These are phyloP conservation scores for Apium graveolens DNA, from an alignment of 129 eudicot genomes.

Conservation along the genomic window DNA sequence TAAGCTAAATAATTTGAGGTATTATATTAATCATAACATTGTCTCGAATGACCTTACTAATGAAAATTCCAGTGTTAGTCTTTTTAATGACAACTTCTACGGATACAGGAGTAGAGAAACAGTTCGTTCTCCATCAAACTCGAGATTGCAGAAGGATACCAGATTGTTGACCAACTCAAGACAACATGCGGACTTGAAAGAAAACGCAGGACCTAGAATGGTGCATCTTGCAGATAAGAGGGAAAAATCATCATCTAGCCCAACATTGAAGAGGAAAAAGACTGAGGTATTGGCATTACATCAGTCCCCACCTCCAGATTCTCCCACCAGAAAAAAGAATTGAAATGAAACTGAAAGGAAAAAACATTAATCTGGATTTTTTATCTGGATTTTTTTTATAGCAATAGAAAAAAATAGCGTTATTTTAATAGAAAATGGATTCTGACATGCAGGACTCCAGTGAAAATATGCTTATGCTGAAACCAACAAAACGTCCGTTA, in stretches of 20 bases:
- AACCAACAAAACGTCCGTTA: constrained; percentile 52
- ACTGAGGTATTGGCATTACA: constrained; percentile 43
- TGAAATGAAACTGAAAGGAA: not conserved
- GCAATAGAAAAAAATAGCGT: not conserved
- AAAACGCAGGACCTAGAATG: constrained; percentile 17
- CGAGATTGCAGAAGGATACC: constrained; percentile 22
- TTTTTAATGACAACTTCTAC: constrained; percentile 1
- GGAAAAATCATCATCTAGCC: constrained; percentile 35
- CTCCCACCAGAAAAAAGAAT: not conserved
- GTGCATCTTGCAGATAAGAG: constrained; percentile 21
- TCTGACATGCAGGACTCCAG: constrained; percentile 35
- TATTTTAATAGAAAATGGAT: not conserved
- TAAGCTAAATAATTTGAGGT: constrained; percentile 38
- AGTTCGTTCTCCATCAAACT: constrained; percentile 24
- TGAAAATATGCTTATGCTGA: constrained; percentile 24
- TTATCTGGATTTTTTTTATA: not conserved
- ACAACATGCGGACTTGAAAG: constrained; percentile 24
- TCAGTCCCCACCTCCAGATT: not conserved
- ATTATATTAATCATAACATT: constrained; percentile 8
- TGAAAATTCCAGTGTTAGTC: not conserved
- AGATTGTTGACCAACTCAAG: constrained; percentile 25
- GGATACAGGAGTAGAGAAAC: constrained; percentile 26
- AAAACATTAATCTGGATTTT: not conserved
- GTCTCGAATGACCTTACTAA: not conserved
- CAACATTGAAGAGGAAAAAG: constrained; percentile 55